These are phyloP conservation scores for Exophiala oligosperma DNA, from an alignment of 2,329 filamentous ascomycete species.

Conservation along the genomic window DNA sequence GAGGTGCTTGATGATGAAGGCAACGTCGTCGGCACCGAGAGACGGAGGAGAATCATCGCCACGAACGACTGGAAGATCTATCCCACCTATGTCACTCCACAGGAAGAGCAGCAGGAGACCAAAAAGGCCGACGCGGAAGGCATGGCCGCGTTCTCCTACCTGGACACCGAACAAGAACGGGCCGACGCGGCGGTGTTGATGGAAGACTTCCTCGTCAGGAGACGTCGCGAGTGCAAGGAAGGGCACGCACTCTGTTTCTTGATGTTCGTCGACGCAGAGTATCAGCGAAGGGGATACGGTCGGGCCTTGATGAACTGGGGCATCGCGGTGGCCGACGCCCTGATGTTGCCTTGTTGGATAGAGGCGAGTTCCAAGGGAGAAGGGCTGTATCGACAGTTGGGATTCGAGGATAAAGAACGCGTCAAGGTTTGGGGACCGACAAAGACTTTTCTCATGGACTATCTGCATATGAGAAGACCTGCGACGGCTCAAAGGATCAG, in stretches of 20 bases:
- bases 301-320: conserved; percentile 38
- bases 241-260: conserved; percentile 18
- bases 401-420: conserved; percentile 16
- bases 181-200: conserved; percentile 13
- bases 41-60: conserved; percentile 13
- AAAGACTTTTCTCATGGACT: conserved; percentile 14
- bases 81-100: conserved; percentile 13
- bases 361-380: conserved; percentile 39
- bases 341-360: conserved; percentile 39
- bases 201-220: conserved; percentile 9
- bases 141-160: conserved; percentile 9
- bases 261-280: conserved; percentile 29
- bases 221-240: conserved; percentile 11
- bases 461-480: conserved; percentile 20
- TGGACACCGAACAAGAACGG: conserved; percentile 17
- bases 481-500: conserved; percentile 10
- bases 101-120: conserved; percentile 5
- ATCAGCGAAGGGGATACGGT: conserved; percentile 39
- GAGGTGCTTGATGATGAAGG: conserved; percentile 15
- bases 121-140: background rate
- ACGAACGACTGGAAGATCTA: conserved; percentile 21
- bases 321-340: conserved; percentile 34
- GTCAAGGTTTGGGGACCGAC: conserved; percentile 11
- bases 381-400: conserved; percentile 37
- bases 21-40: conserved; percentile 8